Base-by-base conservation (phyloP, 345 rosid genomes). In the Nephelium lappaceum region DNA sequence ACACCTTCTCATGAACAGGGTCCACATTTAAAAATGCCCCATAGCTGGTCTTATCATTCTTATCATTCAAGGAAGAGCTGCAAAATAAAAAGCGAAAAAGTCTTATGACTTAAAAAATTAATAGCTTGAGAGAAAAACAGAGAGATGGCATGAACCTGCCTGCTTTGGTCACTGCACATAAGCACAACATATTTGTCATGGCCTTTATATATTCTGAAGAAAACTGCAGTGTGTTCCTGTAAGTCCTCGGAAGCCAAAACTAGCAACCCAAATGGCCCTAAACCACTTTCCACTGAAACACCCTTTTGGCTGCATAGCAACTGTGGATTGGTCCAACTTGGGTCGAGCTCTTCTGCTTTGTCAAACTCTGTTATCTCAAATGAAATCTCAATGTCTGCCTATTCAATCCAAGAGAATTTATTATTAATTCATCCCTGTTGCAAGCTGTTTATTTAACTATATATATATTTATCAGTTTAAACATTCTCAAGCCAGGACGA, bases 131-230 rank as follows among this genome's bases (percentile, higher is more conserved):
- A 27, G 8, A 25, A n/a, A 45, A 45, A 45, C 49, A 45, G 23
- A 36, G 41, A 5, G 57, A 31, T 31, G 36, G 3, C 36, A 31
- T 31, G 36, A 31, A 31, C 36, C 36, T 31, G 3, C 77, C 77
- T 74, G 77, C 68, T 74, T 47, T 93, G 97, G 86, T 95, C 98
- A 85, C 97, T 90, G 83, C 97, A 93, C 97, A 95, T 90, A 39
- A 89, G 89, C 73, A 87, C 98, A n/a, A 85, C 92, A 80, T 83
- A 82, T 74, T 91, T 90, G 47, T 80, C 58, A 1, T 67, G 68
- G 31, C 24, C 43, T 66, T 65, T 65, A 62, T 64, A 75, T 25
- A 75, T 51, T 49, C 70, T 42, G 39, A 49, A 95, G 77, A 87
- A 95, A 11, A 93, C 87, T 61, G 93, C 85, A 9, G 93, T 91